phyloP scores from a whole-genome alignment of 2,329 filamentous ascomycete genomes.

The Colletotrichum graminicola region DNA sequence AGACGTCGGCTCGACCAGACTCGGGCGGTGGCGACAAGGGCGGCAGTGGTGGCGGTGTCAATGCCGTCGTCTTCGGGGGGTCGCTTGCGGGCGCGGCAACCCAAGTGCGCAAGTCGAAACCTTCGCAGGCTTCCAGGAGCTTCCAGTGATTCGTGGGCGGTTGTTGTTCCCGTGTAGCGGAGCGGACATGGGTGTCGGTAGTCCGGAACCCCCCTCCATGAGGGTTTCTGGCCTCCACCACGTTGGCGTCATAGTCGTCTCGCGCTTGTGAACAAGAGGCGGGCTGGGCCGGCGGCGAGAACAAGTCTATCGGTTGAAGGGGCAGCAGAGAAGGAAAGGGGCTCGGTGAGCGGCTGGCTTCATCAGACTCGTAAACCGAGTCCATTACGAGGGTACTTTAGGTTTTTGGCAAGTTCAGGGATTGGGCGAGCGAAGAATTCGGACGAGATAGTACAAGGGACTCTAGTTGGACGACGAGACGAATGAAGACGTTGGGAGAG shows the following conservation, averaged over 20 bases:
- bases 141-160: constrained; percentile 30
- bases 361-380: background rate
- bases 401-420: constrained; percentile 8
- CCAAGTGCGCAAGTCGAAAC: constrained; percentile 40
- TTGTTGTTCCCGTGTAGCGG: constrained; percentile 9
- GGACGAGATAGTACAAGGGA: background rate
- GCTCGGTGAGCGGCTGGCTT: background rate
- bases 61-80: constrained; percentile 1
- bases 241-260: background rate
- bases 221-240: constrained; percentile 4
- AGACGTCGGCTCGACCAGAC: background rate
- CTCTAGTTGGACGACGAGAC: background rate
- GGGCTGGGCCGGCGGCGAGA: constrained; percentile 1
- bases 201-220: constrained; percentile 4
- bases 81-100: constrained; percentile 16
- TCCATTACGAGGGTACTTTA: constrained; percentile 1
- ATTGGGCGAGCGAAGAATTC: constrained; percentile 2
- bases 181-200: constrained; percentile 21
- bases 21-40: background rate
- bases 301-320: constrained; percentile 1
- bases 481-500: background rate
- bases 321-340: background rate
- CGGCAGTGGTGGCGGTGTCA: background rate
- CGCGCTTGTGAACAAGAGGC: constrained; percentile 6
- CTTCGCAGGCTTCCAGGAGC: constrained; percentile 18